phyloP scores from a whole-genome alignment of 2,329 filamentous ascomycete species.

The Atkinsonella texensis region DNA sequence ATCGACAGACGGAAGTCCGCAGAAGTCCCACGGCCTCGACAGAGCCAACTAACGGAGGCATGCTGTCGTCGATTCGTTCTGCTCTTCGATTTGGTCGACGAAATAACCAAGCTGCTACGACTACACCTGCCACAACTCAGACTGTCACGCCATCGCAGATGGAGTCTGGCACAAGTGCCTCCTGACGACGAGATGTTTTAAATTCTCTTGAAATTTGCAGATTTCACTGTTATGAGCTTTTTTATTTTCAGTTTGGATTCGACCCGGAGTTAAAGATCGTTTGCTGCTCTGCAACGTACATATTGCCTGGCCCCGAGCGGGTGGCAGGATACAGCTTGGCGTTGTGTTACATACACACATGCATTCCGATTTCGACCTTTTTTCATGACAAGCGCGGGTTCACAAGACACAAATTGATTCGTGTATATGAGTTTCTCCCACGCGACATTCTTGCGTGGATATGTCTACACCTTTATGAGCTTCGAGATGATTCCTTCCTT shows the following conservation, averaged over 20 bases:
- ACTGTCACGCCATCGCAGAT: slow-evolving; percentile 33
- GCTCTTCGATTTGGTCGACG: slow-evolving; percentile 21
- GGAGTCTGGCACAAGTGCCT: slow-evolving; percentile 28
- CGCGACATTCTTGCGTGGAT: neutral
- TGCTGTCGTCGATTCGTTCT: slow-evolving; percentile 21
- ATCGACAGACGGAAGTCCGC: slow-evolving; percentile 7
- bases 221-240: too few relatives aligned
- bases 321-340: neutral
- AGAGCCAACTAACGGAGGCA: slow-evolving; percentile 9
- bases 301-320: neutral
- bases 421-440: neutral
- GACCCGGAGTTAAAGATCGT: neutral
- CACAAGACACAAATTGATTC: neutral
- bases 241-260: too few relatives aligned
- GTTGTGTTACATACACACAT: neutral
- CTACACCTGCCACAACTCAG: slow-evolving; percentile 11
- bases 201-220: too few relatives aligned
- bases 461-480: neutral
- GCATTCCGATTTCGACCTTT: neutral
- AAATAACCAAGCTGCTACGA: slow-evolving; percentile 9
- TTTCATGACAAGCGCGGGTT: neutral
- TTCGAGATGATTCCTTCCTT: too few relatives aligned
- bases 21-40: slow-evolving; percentile 1
- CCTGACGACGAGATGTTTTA: neutral
- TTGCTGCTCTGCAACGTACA: neutral